Evolutionary conservation across 225 moss, liverwort and hornwort species (phyloP).

Genomic region (Rhytidiadelphus loreus): DNA sequence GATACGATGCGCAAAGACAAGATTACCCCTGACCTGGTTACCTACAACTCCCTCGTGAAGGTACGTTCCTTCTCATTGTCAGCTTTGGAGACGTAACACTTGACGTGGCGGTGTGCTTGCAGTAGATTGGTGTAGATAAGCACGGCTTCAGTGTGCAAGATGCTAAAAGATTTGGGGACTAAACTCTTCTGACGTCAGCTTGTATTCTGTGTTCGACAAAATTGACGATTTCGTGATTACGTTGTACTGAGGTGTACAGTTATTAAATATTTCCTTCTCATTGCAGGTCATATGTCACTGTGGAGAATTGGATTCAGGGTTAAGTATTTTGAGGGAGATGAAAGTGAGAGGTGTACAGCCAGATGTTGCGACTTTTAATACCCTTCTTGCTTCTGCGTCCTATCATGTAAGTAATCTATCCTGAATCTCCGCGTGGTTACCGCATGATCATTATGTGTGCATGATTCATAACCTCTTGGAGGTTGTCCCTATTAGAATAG

Average conservation of each 20-base stretch:
- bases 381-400: conserved; percentile 77
- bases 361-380: conserved; percentile 76
- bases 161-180: neutral
- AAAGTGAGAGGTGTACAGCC: conserved; percentile 48
- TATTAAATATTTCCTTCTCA: neutral
- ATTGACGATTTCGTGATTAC: neutral
- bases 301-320: conserved; percentile 62
- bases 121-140: neutral
- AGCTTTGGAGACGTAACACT: neutral
- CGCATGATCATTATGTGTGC: neutral
- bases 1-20: conserved; percentile 70
- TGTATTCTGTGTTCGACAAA: neutral
- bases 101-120: neutral
- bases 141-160: neutral
- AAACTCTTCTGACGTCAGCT: neutral
- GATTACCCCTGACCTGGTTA: conserved; percentile 57
- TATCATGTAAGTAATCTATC: conserved; percentile 47
- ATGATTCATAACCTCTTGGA: neutral
- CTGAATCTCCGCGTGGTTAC: neutral
- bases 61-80: conserved; percentile 10
- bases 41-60: conserved; percentile 93
- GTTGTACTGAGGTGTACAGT: neutral
- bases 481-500: neutral
- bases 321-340: conserved; percentile 69
- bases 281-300: conserved; percentile 71